Percentiles rank a stretch among this genome's conserved stretches.
Evolutionary conservation across 2,329 filamentous ascomycete species (phyloP).

Genomic region (Arthrocladium fulminans): DNA sequence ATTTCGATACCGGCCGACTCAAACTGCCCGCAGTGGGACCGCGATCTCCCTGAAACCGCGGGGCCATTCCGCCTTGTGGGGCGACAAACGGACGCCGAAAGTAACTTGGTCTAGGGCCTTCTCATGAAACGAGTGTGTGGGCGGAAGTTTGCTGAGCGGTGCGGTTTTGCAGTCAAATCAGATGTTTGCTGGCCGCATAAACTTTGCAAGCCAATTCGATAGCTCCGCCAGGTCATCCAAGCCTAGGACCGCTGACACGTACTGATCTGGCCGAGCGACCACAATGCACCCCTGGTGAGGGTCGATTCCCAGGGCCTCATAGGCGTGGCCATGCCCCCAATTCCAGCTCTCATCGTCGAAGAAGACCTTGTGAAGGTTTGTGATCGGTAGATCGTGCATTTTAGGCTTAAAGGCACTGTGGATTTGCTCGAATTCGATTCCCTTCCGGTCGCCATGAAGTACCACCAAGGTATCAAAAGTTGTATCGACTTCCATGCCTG

Average conservation of each 20-base stretch:
- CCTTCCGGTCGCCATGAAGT: constrained; percentile 39
- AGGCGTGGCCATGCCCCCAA: constrained; percentile 48
- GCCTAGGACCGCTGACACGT: constrained; percentile 3
- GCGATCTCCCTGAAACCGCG: not conserved
- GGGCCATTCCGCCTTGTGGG: not conserved
- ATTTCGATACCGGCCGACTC: not conserved
- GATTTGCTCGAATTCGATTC: constrained; percentile 45
- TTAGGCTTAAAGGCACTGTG: constrained; percentile 49
- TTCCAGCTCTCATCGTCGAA: constrained; percentile 49
- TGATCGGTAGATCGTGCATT: not conserved
- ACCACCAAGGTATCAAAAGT: constrained; percentile 52
- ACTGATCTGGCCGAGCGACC: constrained; percentile 54
- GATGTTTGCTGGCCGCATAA: not conserved
- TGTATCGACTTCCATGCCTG: constrained; percentile 40
- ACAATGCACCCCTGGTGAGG: constrained; percentile 39
- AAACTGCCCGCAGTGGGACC: constrained; percentile 1
- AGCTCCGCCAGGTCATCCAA: not conserved
- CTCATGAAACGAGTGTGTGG: no score
- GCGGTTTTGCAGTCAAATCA: no score
- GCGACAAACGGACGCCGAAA: not conserved
- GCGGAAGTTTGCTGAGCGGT: no score
- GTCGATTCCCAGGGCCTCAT: constrained; percentile 48
- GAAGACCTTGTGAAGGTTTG: constrained; percentile 52
- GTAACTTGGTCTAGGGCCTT: no score
- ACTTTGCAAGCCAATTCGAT: not conserved